Base-by-base conservation (phyloP, 371 early-diverging fungal species). In the Smittium culicis region DNA sequence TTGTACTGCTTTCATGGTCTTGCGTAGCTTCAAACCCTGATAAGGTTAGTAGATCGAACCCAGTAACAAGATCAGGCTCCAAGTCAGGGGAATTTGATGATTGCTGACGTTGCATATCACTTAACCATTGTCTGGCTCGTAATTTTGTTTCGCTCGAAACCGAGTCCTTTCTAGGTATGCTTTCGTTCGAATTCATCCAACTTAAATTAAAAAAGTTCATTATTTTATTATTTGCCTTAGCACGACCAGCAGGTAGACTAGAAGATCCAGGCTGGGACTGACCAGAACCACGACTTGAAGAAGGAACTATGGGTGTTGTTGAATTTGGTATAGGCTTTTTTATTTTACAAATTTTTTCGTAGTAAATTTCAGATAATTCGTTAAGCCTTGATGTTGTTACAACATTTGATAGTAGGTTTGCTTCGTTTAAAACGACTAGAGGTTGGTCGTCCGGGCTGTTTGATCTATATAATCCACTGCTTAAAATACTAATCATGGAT, bases 401-500 rank as follows among this genome's bases (percentile, higher is more conserved):
- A 2, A 80, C 80, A 0, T 76, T 75, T 32, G 82, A 80, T 14
- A 94, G 79, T 1, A 80, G 72, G 77, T 87, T 84, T 0, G 94
- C 92, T 66, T 93, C 92, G 54, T 78, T 74, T 60, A 95, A 85
- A 35, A 94, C 81, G 56, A 79, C 75, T 25, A 80, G 77, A 17
- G 87, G 84, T 64, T 84, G 76, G 57, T 85, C 83, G 8, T 77
- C 71, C 29, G 73, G 64, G 25, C 80, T 75, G 72, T 85, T 87
- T 16, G 85, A 78, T 32, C 88, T 89, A 70, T 92, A 92, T 29
- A 95, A 75, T 28, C 86, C 87, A 29, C 83, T 75, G 55, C 89
- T 88, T 30, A 96, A 80, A 69, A 85, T 87, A 35, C 89, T 85
- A 67, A 96, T 80, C 27, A 90, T 73, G 11, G 83, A 82, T 75